phyloP scores from a whole-genome alignment of 768 basidiomycete species.

The Cantharellus cinnabarinus region DNA sequence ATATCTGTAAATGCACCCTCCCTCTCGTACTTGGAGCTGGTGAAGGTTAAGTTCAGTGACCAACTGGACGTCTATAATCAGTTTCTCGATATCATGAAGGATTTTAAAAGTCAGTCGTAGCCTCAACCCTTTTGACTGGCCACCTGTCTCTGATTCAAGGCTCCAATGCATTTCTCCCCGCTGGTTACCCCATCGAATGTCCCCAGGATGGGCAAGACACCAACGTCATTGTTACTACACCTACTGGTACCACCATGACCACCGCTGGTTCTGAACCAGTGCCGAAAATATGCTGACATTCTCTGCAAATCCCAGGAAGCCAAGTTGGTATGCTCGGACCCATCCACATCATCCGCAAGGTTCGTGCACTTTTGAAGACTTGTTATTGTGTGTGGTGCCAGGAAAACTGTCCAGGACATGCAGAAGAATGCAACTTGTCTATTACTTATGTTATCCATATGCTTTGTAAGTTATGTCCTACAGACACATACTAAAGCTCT shows the following conservation, averaged over 20 bases:
- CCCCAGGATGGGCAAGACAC: neutral
- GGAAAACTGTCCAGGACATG: too few relatives aligned
- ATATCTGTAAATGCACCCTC: neutral
- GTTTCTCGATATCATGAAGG: conserved; percentile 35
- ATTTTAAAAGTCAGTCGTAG: conserved; percentile 87
- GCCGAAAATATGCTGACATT: too few relatives aligned
- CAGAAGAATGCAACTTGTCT: conserved; percentile 18
- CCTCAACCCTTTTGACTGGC: neutral
- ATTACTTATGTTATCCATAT: conserved; percentile 84
- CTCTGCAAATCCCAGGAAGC: too few relatives aligned
- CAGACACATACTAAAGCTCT: neutral
- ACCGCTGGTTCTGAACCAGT: too few relatives aligned
- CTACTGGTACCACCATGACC: neutral
- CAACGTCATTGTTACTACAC: neutral
- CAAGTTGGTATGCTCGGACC: too few relatives aligned
- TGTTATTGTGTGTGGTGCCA: too few relatives aligned
- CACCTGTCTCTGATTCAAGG: neutral
- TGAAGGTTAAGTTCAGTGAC: conserved; percentile 15
- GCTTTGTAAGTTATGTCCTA: conserved; percentile 34
- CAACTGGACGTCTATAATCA: conserved; percentile 12
- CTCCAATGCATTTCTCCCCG: neutral
- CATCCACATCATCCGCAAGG: too few relatives aligned
- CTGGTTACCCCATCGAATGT: neutral
- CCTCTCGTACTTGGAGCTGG: conserved; percentile 16
- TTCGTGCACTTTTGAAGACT: too few relatives aligned